Evolutionary conservation across 2,329 filamentous ascomycete species (phyloP).

Genomic region (Epichloe aotearoae): DNA sequence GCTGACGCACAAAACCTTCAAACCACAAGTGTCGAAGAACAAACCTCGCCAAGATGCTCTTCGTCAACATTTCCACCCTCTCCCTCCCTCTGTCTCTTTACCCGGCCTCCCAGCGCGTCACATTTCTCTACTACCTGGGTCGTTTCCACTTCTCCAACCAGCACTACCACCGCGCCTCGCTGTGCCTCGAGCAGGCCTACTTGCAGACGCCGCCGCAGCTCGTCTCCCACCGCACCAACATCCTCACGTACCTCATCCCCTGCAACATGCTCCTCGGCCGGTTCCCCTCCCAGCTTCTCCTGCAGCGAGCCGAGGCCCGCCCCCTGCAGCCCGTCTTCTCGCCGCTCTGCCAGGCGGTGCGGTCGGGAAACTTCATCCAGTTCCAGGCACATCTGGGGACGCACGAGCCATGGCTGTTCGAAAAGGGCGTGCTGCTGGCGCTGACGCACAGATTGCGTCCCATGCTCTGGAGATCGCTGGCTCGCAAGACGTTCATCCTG

Average conservation of each 20-base stretch:
- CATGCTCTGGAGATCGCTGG: constrained; percentile 71
- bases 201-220: constrained; percentile 49
- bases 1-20: not conserved
- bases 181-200: constrained; percentile 69
- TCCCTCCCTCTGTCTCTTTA: constrained; percentile 72
- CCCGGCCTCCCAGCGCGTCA: constrained; percentile 75
- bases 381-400: constrained; percentile 58
- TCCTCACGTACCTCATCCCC: constrained; percentile 73
- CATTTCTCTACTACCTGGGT: constrained; percentile 88
- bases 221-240: constrained; percentile 60
- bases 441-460: constrained; percentile 67
- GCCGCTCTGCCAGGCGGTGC: constrained; percentile 60
- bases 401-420: constrained; percentile 60
- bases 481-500: constrained; percentile 64
- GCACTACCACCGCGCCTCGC: constrained; percentile 65
- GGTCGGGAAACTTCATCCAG: constrained; percentile 56
- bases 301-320: constrained; percentile 50
- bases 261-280: constrained; percentile 74
- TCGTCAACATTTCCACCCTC: constrained; percentile 73
- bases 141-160: constrained; percentile 78
- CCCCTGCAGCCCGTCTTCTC: constrained; percentile 53
- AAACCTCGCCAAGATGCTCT: constrained; percentile 73
- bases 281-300: constrained; percentile 56
- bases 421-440: constrained; percentile 61
- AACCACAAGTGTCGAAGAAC: constrained; percentile 63